Conservation (phyloP, 1,139 yeast genomes). For the Yamadazyma dendronema region DNA sequence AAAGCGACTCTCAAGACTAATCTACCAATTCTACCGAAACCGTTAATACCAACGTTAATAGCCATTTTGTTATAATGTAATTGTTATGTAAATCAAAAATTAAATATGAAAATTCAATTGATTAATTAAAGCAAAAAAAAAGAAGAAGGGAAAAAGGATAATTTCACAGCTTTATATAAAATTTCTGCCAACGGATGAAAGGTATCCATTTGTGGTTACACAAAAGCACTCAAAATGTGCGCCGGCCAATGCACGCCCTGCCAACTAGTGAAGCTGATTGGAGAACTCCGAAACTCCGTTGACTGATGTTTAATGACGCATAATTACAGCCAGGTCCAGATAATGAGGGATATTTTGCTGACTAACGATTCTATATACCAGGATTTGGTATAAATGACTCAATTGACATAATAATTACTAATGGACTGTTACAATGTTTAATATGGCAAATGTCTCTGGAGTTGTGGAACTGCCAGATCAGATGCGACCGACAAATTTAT, state of each 20-base stretch:
- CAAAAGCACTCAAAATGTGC: constrained; percentile 2
- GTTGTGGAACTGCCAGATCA: neutral
- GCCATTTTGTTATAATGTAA: constrained; percentile 22
- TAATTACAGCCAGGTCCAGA: too few species aligned
- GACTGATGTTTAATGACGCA: neutral
- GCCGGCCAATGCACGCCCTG: constrained; percentile 6
- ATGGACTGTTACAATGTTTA: too few species aligned
- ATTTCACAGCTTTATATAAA: constrained; percentile 10
- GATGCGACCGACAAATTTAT: neutral
- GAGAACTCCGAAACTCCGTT: constrained; percentile 5
- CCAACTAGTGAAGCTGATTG: constrained; percentile 2
- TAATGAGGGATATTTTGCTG: too few species aligned
- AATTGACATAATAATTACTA: too few species aligned
- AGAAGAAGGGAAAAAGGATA: constrained; percentile 1
- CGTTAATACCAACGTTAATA: constrained; percentile 74
- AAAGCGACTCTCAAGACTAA: constrained; percentile 80
- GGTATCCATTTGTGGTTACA: constrained; percentile 15
- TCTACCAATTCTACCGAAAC: constrained; percentile 90
- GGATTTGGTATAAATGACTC: too few species aligned
- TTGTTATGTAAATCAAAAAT: constrained; percentile 2
- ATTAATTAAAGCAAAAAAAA: constrained; percentile 4
- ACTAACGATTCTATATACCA: too few species aligned
- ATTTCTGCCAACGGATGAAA: constrained; percentile 19
- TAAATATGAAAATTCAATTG: constrained; percentile 5
- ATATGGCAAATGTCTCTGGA: neutral